Evolutionary conservation across 1,284 basidiomycete genomes (phyloP).

Genomic region (Lignosus rhinocerotis): DNA sequence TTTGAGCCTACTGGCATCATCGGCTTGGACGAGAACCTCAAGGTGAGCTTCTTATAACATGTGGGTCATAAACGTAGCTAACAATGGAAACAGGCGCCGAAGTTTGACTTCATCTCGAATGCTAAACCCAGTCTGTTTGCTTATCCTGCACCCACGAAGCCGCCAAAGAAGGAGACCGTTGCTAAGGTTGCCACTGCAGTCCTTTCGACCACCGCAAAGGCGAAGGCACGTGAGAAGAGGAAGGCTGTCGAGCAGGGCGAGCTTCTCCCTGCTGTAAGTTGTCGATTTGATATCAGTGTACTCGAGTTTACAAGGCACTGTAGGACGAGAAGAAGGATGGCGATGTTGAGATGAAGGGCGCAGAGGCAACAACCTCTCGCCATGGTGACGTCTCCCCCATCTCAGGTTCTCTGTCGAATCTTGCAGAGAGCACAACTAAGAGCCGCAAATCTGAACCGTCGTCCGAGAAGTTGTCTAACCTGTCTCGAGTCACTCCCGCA

Average conservation of each 20-base stretch:
- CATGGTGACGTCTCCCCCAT: slow-evolving; percentile 61
- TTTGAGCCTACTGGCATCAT: slow-evolving; percentile 95
- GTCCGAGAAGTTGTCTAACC: slow-evolving; percentile 81
- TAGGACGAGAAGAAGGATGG: slow-evolving; percentile 56
- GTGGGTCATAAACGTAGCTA: neutral
- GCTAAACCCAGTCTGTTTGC: slow-evolving; percentile 87
- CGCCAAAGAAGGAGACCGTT: slow-evolving; percentile 88
- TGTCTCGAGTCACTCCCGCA: slow-evolving; percentile 90
- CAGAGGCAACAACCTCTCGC: slow-evolving; percentile 46
- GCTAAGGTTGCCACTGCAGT: slow-evolving; percentile 91
- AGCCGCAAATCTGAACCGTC: slow-evolving; percentile 71
- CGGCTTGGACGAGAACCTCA: slow-evolving; percentile 81
- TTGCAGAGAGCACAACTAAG: slow-evolving; percentile 41
- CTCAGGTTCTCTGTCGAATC: slow-evolving; percentile 47
- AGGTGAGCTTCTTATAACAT: slow-evolving; percentile 33
- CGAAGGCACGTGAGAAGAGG: slow-evolving; percentile 88
- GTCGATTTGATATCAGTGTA: neutral
- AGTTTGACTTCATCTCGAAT: slow-evolving; percentile 89
- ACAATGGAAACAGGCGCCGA: slow-evolving; percentile 63
- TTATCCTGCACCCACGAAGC: slow-evolving; percentile 82
- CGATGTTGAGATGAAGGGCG: slow-evolving; percentile 75
- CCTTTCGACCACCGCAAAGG: slow-evolving; percentile 92
- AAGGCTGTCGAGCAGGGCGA: slow-evolving; percentile 81
- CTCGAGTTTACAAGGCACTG: slow-evolving; percentile 35
- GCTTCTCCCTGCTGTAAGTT: slow-evolving; percentile 77